Conservation (phyloP, 345 rosid species). For the Rhodamnia argentea region DNA sequence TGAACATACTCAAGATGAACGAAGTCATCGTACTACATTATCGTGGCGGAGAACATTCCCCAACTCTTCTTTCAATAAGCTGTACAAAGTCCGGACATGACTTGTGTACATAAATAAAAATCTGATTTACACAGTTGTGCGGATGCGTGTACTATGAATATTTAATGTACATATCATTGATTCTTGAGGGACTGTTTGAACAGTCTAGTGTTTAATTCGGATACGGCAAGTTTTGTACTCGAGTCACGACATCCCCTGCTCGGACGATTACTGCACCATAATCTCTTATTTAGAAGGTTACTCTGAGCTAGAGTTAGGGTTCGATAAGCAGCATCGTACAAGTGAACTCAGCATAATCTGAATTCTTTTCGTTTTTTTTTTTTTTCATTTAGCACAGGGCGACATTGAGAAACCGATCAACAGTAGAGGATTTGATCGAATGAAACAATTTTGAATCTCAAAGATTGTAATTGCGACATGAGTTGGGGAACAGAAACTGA, state of each 20-base stretch:
- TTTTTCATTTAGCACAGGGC: neutral
- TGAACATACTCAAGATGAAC: neutral
- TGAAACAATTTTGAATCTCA: too few species aligned
- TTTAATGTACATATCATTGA: neutral
- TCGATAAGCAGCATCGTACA: neutral
- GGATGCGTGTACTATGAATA: neutral
- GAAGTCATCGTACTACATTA: neutral
- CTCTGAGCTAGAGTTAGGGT: neutral
- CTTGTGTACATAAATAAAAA: neutral
- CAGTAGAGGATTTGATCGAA: neutral
- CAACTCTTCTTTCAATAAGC: neutral
- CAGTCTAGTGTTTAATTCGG: neutral
- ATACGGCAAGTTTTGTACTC: neutral
- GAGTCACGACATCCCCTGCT: neutral
- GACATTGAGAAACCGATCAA: neutral
- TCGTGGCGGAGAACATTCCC: neutral
- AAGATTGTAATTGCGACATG: too few species aligned
- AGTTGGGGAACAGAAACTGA: neutral
- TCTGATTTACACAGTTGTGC: neutral
- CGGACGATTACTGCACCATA: neutral
- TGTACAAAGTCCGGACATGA: neutral
- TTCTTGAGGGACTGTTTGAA: neutral
- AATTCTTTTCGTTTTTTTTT: too few species aligned
- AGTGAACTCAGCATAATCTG: neutral
- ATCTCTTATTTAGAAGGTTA: neutral